These are phyloP conservation scores for Auriscalpium vulgare DNA, from an alignment of 768 basidiomycete genomes.

Conservation along the genomic window DNA sequence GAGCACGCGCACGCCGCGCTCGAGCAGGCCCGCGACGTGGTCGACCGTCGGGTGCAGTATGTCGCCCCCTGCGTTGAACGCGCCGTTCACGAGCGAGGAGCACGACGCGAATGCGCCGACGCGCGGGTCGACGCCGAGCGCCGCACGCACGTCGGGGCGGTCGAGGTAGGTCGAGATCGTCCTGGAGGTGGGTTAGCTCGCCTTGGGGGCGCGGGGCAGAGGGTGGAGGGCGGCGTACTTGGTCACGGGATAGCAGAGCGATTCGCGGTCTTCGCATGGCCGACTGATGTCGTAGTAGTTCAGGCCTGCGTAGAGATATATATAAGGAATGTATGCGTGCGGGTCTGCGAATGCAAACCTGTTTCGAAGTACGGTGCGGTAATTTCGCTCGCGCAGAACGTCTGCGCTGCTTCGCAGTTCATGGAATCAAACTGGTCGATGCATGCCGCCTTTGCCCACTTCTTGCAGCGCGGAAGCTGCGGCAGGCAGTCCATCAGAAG, in stretches of 20 bases:
- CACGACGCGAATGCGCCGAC: conserved; percentile 33
- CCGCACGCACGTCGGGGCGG: conserved; percentile 39
- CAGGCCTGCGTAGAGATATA: conserved; percentile 22
- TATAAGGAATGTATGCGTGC: conserved; percentile 6
- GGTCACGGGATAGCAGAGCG: conserved; percentile 54
- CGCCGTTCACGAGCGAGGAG: conserved; percentile 30
- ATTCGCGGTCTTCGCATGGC: conserved; percentile 46
- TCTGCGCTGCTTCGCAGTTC: conserved; percentile 32
- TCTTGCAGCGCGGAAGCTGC: conserved; percentile 38
- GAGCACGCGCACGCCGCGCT: conserved; percentile 41
- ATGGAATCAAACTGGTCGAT: conserved; percentile 35
- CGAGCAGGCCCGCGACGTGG: conserved; percentile 44
- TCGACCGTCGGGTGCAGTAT: conserved; percentile 18
- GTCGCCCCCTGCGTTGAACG: conserved; percentile 23
- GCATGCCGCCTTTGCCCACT: conserved; percentile 31
- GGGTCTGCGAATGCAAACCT: conserved; percentile 18
- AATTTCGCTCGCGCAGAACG: conserved; percentile 30
- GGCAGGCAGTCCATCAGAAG: too few species aligned
- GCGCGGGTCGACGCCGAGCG: conserved; percentile 55
- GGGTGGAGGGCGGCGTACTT: conserved; percentile 18
- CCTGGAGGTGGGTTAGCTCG: conserved; percentile 23
- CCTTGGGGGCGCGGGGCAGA: neutral
- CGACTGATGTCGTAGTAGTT: conserved; percentile 68
- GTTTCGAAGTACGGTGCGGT: conserved; percentile 19
- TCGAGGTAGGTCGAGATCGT: conserved; percentile 56